These are phyloP conservation scores for Citrullus colocynthis DNA, from an alignment of 306 rosid genomes.

Conservation along the genomic window DNA sequence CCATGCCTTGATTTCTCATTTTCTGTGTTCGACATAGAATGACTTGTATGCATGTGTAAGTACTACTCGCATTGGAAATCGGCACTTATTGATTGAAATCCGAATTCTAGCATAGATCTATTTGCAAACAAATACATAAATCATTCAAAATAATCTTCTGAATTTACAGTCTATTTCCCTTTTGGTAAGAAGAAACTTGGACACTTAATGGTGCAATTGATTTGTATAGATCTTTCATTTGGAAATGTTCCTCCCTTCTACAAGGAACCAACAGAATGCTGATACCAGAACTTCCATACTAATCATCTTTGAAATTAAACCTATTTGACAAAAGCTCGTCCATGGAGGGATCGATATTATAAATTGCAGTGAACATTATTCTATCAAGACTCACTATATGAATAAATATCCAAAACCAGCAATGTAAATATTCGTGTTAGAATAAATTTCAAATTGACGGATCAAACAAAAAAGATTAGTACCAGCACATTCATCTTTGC, in stretches of 20 bases:
- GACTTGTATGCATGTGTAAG: too few relatives aligned
- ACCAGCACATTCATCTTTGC: neutral
- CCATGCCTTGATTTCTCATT: too few relatives aligned
- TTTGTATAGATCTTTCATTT: neutral
- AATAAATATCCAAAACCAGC: neutral
- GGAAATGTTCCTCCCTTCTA: neutral
- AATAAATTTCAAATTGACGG: neutral
- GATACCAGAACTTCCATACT: neutral
- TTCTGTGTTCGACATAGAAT: too few relatives aligned
- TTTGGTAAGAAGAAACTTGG: neutral
- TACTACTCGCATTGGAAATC: neutral
- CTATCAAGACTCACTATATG: neutral
- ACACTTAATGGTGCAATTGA: neutral
- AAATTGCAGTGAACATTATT: neutral
- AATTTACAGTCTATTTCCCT: neutral
- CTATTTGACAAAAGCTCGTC: neutral
- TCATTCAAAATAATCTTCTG: neutral
- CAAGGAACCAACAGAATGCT: neutral
- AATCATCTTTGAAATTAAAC: neutral
- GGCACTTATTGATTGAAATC: neutral
- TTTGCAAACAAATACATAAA: neutral
- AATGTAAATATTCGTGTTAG: neutral
- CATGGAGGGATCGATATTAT: neutral
- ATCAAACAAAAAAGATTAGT: neutral
- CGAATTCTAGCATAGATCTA: neutral